These are phyloP conservation scores for Cladophialophora exuberans DNA, from an alignment of 2,329 filamentous ascomycete species.

Conservation along the genomic window DNA sequence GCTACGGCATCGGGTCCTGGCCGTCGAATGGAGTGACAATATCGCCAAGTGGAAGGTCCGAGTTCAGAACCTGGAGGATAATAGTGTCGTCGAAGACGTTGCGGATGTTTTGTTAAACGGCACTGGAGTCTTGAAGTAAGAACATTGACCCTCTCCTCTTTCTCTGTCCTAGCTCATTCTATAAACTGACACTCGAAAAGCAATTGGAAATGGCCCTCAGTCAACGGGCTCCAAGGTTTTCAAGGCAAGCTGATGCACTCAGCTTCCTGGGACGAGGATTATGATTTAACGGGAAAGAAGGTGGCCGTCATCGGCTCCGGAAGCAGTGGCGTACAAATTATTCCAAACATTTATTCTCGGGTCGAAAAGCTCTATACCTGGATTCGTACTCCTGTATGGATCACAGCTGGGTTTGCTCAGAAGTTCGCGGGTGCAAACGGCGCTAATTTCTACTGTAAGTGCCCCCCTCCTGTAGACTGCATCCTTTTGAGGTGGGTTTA, in stretches of 20 bases:
- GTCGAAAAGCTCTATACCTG: constrained; percentile 38
- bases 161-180: neutral
- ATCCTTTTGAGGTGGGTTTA: too few relatives aligned
- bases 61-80: constrained; percentile 22
- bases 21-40: constrained; percentile 39
- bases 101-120: constrained; percentile 35
- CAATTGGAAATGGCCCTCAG: constrained; percentile 38
- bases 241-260: constrained; percentile 40
- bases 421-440: constrained; percentile 32
- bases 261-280: constrained; percentile 37
- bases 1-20: constrained; percentile 34
- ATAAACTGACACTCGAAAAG: too few relatives aligned
- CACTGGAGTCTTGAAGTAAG: constrained; percentile 47
- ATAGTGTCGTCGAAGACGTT: constrained; percentile 18
- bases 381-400: constrained; percentile 38
- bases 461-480: too few relatives aligned
- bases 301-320: constrained; percentile 36
- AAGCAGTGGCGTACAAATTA: constrained; percentile 33
- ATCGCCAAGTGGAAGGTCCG: constrained; percentile 32
- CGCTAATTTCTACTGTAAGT: constrained; percentile 27
- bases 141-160: constrained; percentile 46
- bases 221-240: constrained; percentile 41
- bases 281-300: constrained; percentile 33
- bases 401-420: constrained; percentile 32
- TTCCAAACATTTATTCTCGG: constrained; percentile 45